These are phyloP conservation scores for Pichia sp. DNA, from an alignment of 1,139 yeast species.

Conservation along the genomic window DNA sequence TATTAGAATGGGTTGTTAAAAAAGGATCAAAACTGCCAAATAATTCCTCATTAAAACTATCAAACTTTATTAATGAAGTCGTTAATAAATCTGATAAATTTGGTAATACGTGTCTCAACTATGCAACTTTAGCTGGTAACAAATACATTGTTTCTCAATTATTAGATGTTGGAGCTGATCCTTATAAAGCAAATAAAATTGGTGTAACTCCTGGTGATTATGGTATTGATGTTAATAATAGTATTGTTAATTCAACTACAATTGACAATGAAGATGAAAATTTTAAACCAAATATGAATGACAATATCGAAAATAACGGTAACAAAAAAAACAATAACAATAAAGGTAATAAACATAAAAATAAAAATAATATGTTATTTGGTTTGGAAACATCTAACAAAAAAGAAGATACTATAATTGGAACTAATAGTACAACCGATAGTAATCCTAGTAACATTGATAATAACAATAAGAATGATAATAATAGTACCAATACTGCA, in stretches of 20 bases:
- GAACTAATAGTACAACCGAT: not conserved
- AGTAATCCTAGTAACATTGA: not conserved
- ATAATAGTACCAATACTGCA: no score
- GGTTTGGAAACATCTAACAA: not conserved
- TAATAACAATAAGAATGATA: not conserved
- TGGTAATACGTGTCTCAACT: conserved; percentile 85
- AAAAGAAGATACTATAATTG: not conserved
- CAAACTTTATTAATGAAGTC: conserved; percentile 57
- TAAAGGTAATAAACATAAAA: not conserved
- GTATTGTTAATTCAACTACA: conserved; percentile 8
- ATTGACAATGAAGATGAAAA: not conserved
- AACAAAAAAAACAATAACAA: not conserved
- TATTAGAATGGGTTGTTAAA: conserved; percentile 75
- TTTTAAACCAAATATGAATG: not conserved
- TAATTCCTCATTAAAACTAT: conserved; percentile 40
- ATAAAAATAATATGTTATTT: not conserved
- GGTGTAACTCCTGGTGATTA: conserved; percentile 85
- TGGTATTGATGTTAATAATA: conserved; percentile 40
- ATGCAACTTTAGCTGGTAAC: conserved; percentile 86
- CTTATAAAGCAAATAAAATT: conserved; percentile 68
- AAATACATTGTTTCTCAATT: conserved; percentile 74
- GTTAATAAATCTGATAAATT: conserved; percentile 74
- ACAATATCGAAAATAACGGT: not conserved
- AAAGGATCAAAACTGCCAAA: conserved; percentile 35
- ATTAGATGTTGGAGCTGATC: conserved; percentile 82